phyloP scores from a whole-genome alignment of 192 early-diverging fungal genomes.

The Podochytrium sp. region DNA sequence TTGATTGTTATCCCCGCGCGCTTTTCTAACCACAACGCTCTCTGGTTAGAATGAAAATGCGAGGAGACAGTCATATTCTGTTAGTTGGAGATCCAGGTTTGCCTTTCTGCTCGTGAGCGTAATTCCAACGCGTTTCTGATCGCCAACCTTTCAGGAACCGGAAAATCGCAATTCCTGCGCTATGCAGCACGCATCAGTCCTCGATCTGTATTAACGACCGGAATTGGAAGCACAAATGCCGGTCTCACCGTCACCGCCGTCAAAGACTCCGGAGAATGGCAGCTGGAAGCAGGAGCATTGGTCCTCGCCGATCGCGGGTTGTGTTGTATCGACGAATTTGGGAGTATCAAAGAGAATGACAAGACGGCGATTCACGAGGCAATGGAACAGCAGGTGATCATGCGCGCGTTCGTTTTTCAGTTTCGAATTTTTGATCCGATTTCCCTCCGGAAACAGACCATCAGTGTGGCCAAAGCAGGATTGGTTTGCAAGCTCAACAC shows the following conservation, averaged over 20 bases:
- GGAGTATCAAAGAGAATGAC: constrained; percentile 72
- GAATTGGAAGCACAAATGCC: constrained; percentile 74
- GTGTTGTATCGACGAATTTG: constrained; percentile 87
- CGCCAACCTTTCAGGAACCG: constrained; percentile 46
- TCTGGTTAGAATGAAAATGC: constrained; percentile 57
- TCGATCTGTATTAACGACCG: constrained; percentile 74
- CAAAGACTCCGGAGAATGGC: constrained; percentile 75
- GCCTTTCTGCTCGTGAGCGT: too few relatives aligned
- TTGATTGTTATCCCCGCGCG: neutral
- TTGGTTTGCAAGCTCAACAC: constrained; percentile 82
- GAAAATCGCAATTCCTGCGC: constrained; percentile 81
- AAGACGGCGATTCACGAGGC: constrained; percentile 79
- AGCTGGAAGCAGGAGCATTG: constrained; percentile 79
- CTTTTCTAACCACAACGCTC: neutral
- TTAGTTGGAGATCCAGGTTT: constrained; percentile 80
- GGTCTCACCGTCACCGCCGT: constrained; percentile 79
- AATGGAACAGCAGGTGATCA: constrained; percentile 76
- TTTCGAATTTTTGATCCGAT: neutral
- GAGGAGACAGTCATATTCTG: constrained; percentile 75
- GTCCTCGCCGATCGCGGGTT: constrained; percentile 78
- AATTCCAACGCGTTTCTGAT: neutral
- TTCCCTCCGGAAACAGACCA: constrained; percentile 47
- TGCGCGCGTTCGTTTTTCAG: neutral
- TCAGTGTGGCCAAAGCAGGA: constrained; percentile 77
- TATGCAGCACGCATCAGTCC: constrained; percentile 68